Evolutionary conservation across 768 basidiomycete genomes (phyloP), one percentile per base, ranked within the genome.

Genomic region (Tephrocybe sp.): DNA sequence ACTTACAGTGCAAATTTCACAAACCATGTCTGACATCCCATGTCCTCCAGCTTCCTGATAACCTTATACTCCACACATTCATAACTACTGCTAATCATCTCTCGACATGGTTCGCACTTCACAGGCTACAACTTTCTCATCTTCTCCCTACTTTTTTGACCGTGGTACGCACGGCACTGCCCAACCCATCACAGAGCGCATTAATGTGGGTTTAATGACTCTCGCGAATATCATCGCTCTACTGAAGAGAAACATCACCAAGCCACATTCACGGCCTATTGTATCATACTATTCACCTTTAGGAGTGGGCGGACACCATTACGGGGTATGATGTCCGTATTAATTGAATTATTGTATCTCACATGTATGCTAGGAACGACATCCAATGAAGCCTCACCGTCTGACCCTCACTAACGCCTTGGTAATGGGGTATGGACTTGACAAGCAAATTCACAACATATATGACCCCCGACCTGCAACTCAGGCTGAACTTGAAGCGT

Each of bases 331-430:
- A 19, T 6, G 16, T 18, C 28, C 6, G 16, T 26, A 22, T 5
- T 8, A 25, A 26, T 3, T 15, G 26, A 22, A 4, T n/a, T 15
- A 16, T 18, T 19, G 13, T n/a, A 34, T 30, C 18, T n/a, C 30
- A 16, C 30, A 37, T 44, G 9, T 11, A 22, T 19, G 34, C 18
- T 21, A 98, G 96, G 93, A 97, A 80, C 83, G 88, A 40, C 96
- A 99, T 71, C 96, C 96, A 2, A 99, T 99, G 96, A 97, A 98
- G 67, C 96, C 96, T 4, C 93, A 97, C 60, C 80, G 96, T 21
- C 71, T 99, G n/a, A 94, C 96, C 2, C 69, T 99, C 46, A 98
- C 97, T 15, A 99, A 98, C 58, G 86, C 94, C 1, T 80, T 99
- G 39, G 95, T 98, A 11, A 82, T 96, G 69, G 96, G 95, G 0